Evolutionary conservation across 805 yeast genomes (phyloP), one percentile per base, ranked within the genome.

Genomic region (Kazachstania taianensis): DNA sequence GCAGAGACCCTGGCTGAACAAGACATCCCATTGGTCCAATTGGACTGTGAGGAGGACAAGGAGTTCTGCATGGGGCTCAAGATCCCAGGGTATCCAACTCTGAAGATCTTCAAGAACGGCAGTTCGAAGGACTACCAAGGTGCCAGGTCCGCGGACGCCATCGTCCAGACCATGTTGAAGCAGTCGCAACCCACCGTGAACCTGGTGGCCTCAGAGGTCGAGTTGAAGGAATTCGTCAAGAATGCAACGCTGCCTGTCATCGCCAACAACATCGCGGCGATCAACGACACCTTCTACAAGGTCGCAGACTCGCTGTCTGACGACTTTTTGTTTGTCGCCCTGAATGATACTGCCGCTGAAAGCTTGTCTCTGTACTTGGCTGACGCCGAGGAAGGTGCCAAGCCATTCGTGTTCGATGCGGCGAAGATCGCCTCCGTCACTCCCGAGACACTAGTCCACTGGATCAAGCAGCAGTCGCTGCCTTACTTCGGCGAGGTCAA

Each of bases 71-170:
- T 66, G 49, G 65, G 70, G 29, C 76, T 69, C 42, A 82, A 74
- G 20, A 70, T 84, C 47, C 75, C 67, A 61, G 95, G 95, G 38
- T 84, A 81, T 64, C 95, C 95, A 57, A 76, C 89, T 24, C 61
- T 84, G 61, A 83, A 81, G 63, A 73, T 85, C 20, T 75, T 81
- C 65, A 75, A 79, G 57, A 52, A 52, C 35, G 74, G 73, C 42
- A 62, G 64, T 28, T 53, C 63, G 28, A 61, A 69, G 28, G 87
- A 79, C 48, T 92, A 89, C 63, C 72, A 70, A 36, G 97, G 97
- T 43, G 82, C 81, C 45, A 81, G 98, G 69, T 70, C 74, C 39
- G 73, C 94, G 19, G 81, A 70, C 31, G 77, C 86, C 35, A 89
- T 92, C 48, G 73, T 75, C 33, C 68, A 71, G 32, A 83, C 73